Evolutionary conservation across 257 asterid species (phyloP).

Genomic region (Salvia miltiorrhiza): DNA sequence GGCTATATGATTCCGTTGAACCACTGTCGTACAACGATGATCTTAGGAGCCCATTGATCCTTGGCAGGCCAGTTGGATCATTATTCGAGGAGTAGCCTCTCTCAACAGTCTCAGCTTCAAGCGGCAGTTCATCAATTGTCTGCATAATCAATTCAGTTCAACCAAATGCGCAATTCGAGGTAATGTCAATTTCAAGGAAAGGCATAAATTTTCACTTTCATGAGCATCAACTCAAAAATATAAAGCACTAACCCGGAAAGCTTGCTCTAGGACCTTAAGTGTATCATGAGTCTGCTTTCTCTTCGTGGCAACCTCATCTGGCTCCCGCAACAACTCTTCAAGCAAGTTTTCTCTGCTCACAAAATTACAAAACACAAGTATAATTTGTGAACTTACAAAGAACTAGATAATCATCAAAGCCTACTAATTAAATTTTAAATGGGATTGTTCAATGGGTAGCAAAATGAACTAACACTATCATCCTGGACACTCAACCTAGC

Average conservation of each 20-base stretch:
- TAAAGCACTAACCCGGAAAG: constrained; percentile 61
- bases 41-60: constrained; percentile 65
- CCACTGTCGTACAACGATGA: constrained; percentile 55
- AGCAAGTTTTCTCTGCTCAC: constrained; percentile 70
- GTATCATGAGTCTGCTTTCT: constrained; percentile 84
- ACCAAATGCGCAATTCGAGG: background rate
- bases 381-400: background rate
- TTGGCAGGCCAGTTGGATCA: constrained; percentile 80
- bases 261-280: constrained; percentile 81
- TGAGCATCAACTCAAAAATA: constrained; percentile 1
- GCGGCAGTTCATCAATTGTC: constrained; percentile 87
- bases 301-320: constrained; percentile 73
- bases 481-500: background rate
- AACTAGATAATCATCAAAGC: background rate
- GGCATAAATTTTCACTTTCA: background rate
- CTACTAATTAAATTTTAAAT: background rate
- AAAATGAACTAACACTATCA: background rate
- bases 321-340: constrained; percentile 92
- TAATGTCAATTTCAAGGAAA: background rate
- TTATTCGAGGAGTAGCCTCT: constrained; percentile 69
- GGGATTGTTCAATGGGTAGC: background rate
- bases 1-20: constrained; percentile 42
- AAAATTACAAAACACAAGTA: constrained; percentile 13
- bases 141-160: constrained; percentile 15
- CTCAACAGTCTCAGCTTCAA: constrained; percentile 80